Evolutionary conservation across 352 stramenopile genomes (phyloP).

Genomic region (Phytopythium vexans): DNA sequence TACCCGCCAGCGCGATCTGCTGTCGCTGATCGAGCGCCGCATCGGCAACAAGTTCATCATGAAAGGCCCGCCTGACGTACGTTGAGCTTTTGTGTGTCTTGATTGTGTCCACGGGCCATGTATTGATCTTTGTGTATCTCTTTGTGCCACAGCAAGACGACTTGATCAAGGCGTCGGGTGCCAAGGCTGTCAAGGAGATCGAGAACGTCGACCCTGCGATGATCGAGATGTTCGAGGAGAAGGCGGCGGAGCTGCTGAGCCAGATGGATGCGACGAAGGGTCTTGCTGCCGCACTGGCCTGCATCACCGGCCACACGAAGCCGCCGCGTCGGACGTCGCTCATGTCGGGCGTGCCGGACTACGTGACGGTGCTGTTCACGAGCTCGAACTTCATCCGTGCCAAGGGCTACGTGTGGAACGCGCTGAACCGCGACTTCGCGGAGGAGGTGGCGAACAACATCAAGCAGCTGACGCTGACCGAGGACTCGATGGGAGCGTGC

Average conservation of each 20-base stretch:
- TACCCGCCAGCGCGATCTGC: conserved; percentile 62
- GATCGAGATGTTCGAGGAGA: conserved; percentile 72
- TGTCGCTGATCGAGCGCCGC: conserved; percentile 83
- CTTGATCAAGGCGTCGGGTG: conserved; percentile 82
- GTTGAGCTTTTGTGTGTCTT: conserved; percentile 4
- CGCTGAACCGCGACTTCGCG: conserved; percentile 82
- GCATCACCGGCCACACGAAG: conserved; percentile 89
- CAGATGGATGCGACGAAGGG: conserved; percentile 53
- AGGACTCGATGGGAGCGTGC: conserved; percentile 85
- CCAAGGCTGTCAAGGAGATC: conserved; percentile 83
- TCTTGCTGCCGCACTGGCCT: conserved; percentile 81
- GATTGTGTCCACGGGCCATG: background rate
- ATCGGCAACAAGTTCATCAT: conserved; percentile 91
- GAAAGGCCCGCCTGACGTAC: conserved; percentile 67
- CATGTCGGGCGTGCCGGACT: conserved; percentile 88
- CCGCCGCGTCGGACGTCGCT: conserved; percentile 76
- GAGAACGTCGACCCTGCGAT: conserved; percentile 73
- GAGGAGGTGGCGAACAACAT: conserved; percentile 76
- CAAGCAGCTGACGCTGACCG: conserved; percentile 88
- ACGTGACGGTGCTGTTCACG: conserved; percentile 85
- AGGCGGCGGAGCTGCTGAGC: conserved; percentile 64
- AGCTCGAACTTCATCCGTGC: conserved; percentile 81
- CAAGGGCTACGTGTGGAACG: conserved; percentile 92
- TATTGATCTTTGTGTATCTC: background rate
- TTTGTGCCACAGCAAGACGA: conserved; percentile 65